Evolutionary conservation across 2,329 filamentous ascomycete species (phyloP).

Genomic region (Rugonectria rugulosa): DNA sequence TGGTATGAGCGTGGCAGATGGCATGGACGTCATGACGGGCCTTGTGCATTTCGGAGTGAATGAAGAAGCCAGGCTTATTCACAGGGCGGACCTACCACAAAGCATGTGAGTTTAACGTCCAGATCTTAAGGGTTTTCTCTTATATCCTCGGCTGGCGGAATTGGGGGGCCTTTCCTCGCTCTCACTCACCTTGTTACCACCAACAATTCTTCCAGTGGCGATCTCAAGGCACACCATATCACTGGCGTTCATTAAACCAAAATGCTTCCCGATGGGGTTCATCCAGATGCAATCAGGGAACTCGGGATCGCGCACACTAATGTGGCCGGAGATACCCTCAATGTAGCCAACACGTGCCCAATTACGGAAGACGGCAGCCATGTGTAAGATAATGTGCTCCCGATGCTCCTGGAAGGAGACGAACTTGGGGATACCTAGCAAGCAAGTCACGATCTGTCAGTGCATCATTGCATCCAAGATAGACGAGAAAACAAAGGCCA

Average conservation of each 20-base stretch:
- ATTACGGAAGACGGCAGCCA: conserved; percentile 15
- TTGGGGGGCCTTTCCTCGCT: not conserved
- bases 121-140: not conserved
- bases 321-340: conserved; percentile 22
- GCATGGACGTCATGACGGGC: conserved; percentile 70
- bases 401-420: conserved; percentile 13
- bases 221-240: conserved; percentile 23
- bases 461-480: not conserved
- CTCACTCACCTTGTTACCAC: conserved; percentile 12
- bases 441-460: not conserved
- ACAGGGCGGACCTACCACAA: conserved; percentile 52
- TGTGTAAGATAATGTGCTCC: conserved; percentile 11
- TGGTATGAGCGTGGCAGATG: conserved; percentile 73
- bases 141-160: conserved; percentile 51
- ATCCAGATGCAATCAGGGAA: conserved; percentile 19
- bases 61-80: conserved; percentile 74
- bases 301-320: conserved; percentile 19
- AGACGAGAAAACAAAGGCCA: not conserved
- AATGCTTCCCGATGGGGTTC: conserved; percentile 22
- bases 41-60: conserved; percentile 74
- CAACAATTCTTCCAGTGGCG: conserved; percentile 12
- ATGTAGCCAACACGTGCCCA: conserved; percentile 16
- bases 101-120: not conserved
- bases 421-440: conserved; percentile 14
- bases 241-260: conserved; percentile 12